A percentile compares a stretch with the other conserved stretches of the same genome.
phyloP scores from a whole-genome alignment of 2,329 filamentous ascomycete species.

The Alternaria sp. region DNA sequence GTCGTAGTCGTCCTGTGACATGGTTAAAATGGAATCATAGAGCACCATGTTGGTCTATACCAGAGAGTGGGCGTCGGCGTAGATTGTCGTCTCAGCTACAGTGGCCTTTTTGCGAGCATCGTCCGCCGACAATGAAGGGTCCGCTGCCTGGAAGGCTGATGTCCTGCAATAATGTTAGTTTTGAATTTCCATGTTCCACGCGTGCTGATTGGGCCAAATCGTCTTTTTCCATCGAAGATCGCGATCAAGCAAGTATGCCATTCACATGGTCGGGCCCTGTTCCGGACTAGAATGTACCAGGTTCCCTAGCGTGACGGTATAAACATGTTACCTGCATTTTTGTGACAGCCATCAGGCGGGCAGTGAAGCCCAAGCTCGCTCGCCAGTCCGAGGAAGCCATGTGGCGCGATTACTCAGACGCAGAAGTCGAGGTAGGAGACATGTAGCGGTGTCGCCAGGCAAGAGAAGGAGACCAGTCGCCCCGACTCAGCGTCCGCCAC shows the following conservation, averaged over 20 bases:
- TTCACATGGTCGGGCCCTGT: constrained; percentile 2
- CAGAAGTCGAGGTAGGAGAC: not conserved
- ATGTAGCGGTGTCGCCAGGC: constrained; percentile 8
- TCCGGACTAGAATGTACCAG: not conserved
- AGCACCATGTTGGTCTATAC: constrained; percentile 51
- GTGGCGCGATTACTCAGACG: not conserved
- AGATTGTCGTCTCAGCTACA: constrained; percentile 69
- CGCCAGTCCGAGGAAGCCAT: constrained; percentile 50
- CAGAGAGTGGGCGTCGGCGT: constrained; percentile 62
- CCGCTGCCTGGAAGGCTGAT: constrained; percentile 55
- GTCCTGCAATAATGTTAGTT: constrained; percentile 47
- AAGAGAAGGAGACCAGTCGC: not conserved
- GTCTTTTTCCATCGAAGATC: not conserved
- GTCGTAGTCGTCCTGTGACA: constrained; percentile 44
- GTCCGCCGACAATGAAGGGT: constrained; percentile 52
- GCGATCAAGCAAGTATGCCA: constrained; percentile 1
- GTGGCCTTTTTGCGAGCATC: constrained; percentile 67
- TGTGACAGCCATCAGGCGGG: constrained; percentile 52
- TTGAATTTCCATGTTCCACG: not conserved
- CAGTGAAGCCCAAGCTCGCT: constrained; percentile 51
- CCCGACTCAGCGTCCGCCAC: constrained; percentile 9
- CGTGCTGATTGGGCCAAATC: not conserved
- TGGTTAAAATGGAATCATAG: constrained; percentile 18
- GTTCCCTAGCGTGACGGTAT: constrained; percentile 9
- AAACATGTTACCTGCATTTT: constrained; percentile 55